Evolutionary conservation across 2,329 filamentous ascomycete species (phyloP).

Genomic region (Ophiostoma novo-ulmi): DNA sequence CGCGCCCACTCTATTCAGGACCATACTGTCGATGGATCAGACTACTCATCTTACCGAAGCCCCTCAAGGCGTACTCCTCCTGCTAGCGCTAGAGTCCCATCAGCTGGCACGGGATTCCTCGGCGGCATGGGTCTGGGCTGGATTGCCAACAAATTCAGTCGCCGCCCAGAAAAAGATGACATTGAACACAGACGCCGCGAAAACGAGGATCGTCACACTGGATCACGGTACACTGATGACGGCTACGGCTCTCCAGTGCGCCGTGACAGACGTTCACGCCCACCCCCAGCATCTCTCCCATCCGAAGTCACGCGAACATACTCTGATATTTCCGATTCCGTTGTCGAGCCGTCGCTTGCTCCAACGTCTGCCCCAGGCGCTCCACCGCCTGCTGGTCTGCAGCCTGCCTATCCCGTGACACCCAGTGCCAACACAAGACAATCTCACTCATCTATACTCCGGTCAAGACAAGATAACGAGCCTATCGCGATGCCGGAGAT

Average conservation of each 20-base stretch:
- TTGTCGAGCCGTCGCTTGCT: slow-evolving; percentile 34
- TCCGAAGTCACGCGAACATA: slow-evolving; percentile 23
- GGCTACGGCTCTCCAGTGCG: slow-evolving; percentile 51
- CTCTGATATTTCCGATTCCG: slow-evolving; percentile 35
- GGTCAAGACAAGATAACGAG: slow-evolving; percentile 39
- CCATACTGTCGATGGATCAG: slow-evolving; percentile 47
- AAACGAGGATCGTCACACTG: slow-evolving; percentile 55
- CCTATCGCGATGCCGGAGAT: slow-evolving; percentile 49
- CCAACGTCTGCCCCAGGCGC: background rate
- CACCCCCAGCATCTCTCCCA: slow-evolving; percentile 29
- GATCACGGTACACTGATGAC: slow-evolving; percentile 60
- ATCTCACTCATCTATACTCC: slow-evolving; percentile 34
- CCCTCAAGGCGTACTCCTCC: slow-evolving; percentile 52
- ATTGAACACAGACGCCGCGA: slow-evolving; percentile 27
- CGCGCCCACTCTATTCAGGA: slow-evolving; percentile 37
- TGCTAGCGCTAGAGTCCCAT: slow-evolving; percentile 36
- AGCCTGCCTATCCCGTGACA: slow-evolving; percentile 25
- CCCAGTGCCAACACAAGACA: slow-evolving; percentile 18
- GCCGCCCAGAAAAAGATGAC: slow-evolving; percentile 50
- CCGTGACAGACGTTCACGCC: slow-evolving; percentile 33
- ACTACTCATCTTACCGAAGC: slow-evolving; percentile 57
- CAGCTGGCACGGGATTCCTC: slow-evolving; percentile 53
- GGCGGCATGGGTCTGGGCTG: slow-evolving; percentile 64
- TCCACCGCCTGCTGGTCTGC: slow-evolving; percentile 17
- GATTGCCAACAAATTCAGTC: slow-evolving; percentile 60